Percentiles rank a stretch among this genome's conserved stretches.
Evolutionary conservation across 208 protist genomes (phyloP).

Genomic region (Leishmania gerbilli): DNA sequence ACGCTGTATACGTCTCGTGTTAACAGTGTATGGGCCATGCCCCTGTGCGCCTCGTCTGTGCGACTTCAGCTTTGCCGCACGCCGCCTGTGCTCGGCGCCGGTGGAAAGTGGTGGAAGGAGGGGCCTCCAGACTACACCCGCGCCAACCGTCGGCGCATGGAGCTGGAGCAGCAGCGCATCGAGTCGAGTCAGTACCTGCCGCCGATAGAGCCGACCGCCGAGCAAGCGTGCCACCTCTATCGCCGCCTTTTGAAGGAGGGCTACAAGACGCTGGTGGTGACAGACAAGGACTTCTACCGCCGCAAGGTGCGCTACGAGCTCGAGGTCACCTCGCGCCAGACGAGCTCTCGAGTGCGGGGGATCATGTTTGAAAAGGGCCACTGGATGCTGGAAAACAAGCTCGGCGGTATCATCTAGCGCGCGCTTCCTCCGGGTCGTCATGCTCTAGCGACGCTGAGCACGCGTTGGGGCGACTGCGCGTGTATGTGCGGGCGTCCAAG

Average conservation of each 20-base stretch:
- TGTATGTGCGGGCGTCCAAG: not conserved
- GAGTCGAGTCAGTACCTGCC: slow-evolving; percentile 48
- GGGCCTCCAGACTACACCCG: slow-evolving; percentile 72
- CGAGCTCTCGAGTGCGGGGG: slow-evolving; percentile 83
- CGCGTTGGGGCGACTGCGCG: not conserved
- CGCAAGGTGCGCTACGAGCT: slow-evolving; percentile 84
- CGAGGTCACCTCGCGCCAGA: slow-evolving; percentile 86
- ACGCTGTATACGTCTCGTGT: no score
- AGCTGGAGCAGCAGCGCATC: slow-evolving; percentile 70
- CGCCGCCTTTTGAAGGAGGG: slow-evolving; percentile 69
- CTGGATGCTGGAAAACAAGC: slow-evolving; percentile 78
- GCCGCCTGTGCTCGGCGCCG: not conserved
- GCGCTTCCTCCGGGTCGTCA: not conserved
- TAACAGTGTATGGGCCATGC: slow-evolving; percentile 5
- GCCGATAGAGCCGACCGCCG: slow-evolving; percentile 74
- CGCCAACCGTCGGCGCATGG: slow-evolving; percentile 59
- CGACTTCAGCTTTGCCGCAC: slow-evolving; percentile 36
- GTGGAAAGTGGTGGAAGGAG: slow-evolving; percentile 77
- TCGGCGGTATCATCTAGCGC: slow-evolving; percentile 77
- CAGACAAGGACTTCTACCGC: slow-evolving; percentile 74
- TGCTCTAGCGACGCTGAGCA: not conserved
- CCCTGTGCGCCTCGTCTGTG: slow-evolving; percentile 21
- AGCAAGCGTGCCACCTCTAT: slow-evolving; percentile 69
- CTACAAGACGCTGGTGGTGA: slow-evolving; percentile 52
- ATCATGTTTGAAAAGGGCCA: slow-evolving; percentile 92